Evolutionary conservation across 305 asterid species (phyloP), one percentile per base, ranked within the genome.

Genomic region (Fraxinus latifolia): DNA sequence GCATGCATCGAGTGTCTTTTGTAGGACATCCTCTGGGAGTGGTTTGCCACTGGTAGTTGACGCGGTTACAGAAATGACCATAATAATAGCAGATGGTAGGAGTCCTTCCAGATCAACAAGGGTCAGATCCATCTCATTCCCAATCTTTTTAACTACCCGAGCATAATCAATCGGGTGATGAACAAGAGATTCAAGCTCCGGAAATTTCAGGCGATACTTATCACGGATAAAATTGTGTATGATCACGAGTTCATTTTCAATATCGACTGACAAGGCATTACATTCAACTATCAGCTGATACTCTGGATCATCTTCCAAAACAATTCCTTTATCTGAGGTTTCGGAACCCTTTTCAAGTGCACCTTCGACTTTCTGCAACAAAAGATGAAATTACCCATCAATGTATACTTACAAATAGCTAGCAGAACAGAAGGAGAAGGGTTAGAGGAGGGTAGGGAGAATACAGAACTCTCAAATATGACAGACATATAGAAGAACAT

Each of bases 11-110:
- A 90, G 74, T 71, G 98, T 90, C 88, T 95, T 95, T 77, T 91
- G 92, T 77, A 95, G 84, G 75, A 92, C 95, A 77, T 95, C 97
- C 33, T 93, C 96, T 0, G 98, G 97, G 70, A 95, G 97, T 47
- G 97, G 99, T 87, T 95, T 95, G 72, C 99, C 99, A 83, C 95
- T 95, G n/a, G 98, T 95, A 77, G 99, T 95, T 55, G 99, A 95
- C 37, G 98, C 99, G 5, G 99, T 95, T 50, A 95, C 97, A 14
- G 99, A 95, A 68, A 95, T 92, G 1, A 95, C 99, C 99, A 95
- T 95, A 62, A 95, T 95, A 76, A 90, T 91, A 74, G 99, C 98
- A 21, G 99, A 95, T 19, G 98, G 99, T 74, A 95, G 79, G 80
- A 95, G 93, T 65, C 98, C 99, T 91, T 95, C 99, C 67, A 95